These are phyloP conservation scores for Saksenaea oblongispora DNA, from an alignment of 371 early-diverging fungal genomes.

Conservation along the genomic window DNA sequence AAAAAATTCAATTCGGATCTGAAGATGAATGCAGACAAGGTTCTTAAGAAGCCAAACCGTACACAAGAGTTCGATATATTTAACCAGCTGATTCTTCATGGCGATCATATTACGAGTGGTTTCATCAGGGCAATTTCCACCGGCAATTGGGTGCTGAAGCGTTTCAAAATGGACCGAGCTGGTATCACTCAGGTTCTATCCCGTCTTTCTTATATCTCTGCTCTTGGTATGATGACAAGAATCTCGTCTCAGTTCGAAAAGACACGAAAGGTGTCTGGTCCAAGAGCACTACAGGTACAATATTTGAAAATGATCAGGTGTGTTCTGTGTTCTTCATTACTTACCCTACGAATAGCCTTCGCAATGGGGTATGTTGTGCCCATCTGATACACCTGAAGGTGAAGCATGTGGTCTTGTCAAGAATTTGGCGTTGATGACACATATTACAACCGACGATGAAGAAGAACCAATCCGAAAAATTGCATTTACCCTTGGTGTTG, in stretches of 20 bases:
- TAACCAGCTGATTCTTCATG: slow-evolving; percentile 83
- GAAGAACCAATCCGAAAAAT: slow-evolving; percentile 78
- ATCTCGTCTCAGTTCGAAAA: slow-evolving; percentile 99
- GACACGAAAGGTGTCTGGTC: slow-evolving; percentile 99
- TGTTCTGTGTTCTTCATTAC: background rate
- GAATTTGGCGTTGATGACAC: slow-evolving; percentile 98
- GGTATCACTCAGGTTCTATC: slow-evolving; percentile 99
- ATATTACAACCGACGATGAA: slow-evolving; percentile 97
- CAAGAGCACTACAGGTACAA: slow-evolving; percentile 89
- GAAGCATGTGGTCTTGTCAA: slow-evolving; percentile 99
- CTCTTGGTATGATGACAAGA: slow-evolving; percentile 99
- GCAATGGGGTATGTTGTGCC: slow-evolving; percentile 99
- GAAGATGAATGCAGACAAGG: slow-evolving; percentile 91
- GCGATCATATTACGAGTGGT: slow-evolving; percentile 93
- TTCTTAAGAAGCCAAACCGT: slow-evolving; percentile 91
- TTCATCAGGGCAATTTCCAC: slow-evolving; percentile 97
- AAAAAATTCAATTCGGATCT: slow-evolving; percentile 95
- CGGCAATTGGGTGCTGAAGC: slow-evolving; percentile 99
- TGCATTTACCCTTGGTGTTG: slow-evolving; percentile 83
- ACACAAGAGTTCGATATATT: slow-evolving; percentile 96
- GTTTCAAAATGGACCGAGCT: slow-evolving; percentile 99
- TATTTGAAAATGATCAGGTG: background rate
- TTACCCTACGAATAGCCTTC: slow-evolving; percentile 66
- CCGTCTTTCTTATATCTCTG: slow-evolving; percentile 96
- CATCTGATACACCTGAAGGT: slow-evolving; percentile 99